These are phyloP conservation scores for Emmonsiellopsis sp. DNA, from an alignment of 2,329 filamentous ascomycete genomes.

Conservation along the genomic window DNA sequence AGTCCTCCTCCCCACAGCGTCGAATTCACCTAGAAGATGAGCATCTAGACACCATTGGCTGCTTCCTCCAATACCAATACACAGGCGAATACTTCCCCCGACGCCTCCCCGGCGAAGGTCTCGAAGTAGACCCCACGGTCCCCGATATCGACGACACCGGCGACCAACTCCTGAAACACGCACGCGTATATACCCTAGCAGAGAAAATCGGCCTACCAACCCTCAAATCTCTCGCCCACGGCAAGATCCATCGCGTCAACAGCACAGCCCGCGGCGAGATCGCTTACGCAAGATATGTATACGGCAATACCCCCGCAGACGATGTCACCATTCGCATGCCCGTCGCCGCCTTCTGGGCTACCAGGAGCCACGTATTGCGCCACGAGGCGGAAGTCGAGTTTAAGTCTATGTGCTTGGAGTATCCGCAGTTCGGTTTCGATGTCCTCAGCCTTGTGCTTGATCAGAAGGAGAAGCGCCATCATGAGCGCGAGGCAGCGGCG, in stretches of 20 bases:
- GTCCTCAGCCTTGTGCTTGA: conserved; percentile 57
- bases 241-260: conserved; percentile 87
- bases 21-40: conserved; percentile 60
- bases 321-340: conserved; percentile 70
- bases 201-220: conserved; percentile 62
- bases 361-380: conserved; percentile 67
- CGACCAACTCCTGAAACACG: conserved; percentile 76
- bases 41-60: conserved; percentile 64
- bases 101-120: conserved; percentile 49
- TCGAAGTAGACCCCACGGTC: conserved; percentile 59
- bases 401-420: conserved; percentile 74
- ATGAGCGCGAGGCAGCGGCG: conserved; percentile 22
- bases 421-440: conserved; percentile 86
- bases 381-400: conserved; percentile 83
- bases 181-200: conserved; percentile 79
- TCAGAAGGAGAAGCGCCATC: conserved; percentile 33
- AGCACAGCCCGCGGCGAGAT: conserved; percentile 85
- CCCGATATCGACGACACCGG: conserved; percentile 68
- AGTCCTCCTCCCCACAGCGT: conserved; percentile 37
- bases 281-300: conserved; percentile 83
- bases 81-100: conserved; percentile 77
- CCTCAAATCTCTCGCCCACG: conserved; percentile 68
- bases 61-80: conserved; percentile 76
- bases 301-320: conserved; percentile 61
- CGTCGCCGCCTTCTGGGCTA: conserved; percentile 86